These are phyloP conservation scores for Harringtonia lauricola DNA, from an alignment of 2,329 filamentous ascomycete genomes.

Conservation along the genomic window DNA sequence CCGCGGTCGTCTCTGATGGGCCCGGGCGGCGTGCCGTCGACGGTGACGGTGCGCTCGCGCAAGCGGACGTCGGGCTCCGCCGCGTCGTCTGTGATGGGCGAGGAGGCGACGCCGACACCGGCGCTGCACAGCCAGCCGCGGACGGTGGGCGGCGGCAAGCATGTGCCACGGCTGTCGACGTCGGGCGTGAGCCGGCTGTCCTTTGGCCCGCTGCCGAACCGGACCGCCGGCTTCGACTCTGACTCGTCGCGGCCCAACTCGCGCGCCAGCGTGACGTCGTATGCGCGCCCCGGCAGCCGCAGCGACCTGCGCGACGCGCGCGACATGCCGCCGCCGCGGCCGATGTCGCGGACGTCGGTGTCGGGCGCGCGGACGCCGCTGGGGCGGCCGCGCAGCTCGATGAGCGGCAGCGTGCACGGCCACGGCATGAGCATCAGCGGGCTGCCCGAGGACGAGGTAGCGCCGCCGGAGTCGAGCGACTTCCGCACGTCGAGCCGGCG, in stretches of 20 bases:
- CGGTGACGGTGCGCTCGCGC: slow-evolving; percentile 54
- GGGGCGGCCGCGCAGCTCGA: slow-evolving; percentile 59
- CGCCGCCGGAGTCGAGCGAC: slow-evolving; percentile 22
- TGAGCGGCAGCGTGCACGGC: slow-evolving; percentile 51
- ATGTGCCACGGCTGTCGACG: slow-evolving; percentile 47
- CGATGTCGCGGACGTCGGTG: slow-evolving; percentile 54
- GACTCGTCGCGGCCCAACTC: slow-evolving; percentile 60
- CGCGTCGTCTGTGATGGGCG: slow-evolving; percentile 32
- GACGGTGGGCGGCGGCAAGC: slow-evolving; percentile 20
- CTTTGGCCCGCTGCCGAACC: slow-evolving; percentile 49
- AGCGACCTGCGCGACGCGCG: slow-evolving; percentile 23
- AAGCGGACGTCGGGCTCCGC: slow-evolving; percentile 54
- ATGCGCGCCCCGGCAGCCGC: slow-evolving; percentile 42
- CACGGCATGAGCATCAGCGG: slow-evolving; percentile 46
- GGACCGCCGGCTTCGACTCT: slow-evolving; percentile 30
- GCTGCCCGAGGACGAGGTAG: slow-evolving; percentile 35
- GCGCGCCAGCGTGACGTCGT: slow-evolving; percentile 51
- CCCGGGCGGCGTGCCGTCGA: slow-evolving; percentile 35
- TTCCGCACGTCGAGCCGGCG: slow-evolving; percentile 43
- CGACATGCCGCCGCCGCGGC: slow-evolving; percentile 42
- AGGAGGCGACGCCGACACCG: slow-evolving; percentile 39
- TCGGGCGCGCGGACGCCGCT: slow-evolving; percentile 52
- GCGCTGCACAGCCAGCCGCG: slow-evolving; percentile 12
- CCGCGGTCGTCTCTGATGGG: slow-evolving; percentile 44
- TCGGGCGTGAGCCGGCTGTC: slow-evolving; percentile 53